These are phyloP conservation scores for Dendrobium catenatum DNA, from an alignment of 106 monocot genomes.

Conservation along the genomic window DNA sequence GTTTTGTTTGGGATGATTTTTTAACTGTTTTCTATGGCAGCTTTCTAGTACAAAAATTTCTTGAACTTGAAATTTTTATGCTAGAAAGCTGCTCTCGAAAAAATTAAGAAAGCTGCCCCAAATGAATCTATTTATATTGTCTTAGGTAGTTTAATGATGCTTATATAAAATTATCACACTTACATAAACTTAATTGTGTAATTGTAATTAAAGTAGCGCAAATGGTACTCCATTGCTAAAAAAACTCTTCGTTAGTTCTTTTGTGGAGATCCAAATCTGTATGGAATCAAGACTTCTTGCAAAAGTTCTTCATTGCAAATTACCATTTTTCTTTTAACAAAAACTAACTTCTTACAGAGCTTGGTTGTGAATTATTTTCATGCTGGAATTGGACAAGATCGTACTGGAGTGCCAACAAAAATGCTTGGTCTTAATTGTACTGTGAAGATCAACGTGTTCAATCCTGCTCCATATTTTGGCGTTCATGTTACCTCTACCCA, in stretches of 20 bases:
- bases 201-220: too few species aligned
- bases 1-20: too few species aligned
- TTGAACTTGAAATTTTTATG: too few species aligned
- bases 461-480: slow-evolving; percentile 1
- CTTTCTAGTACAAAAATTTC: too few species aligned
- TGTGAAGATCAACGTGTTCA: background rate
- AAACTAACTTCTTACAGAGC: background rate
- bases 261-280: background rate
- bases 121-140: too few species aligned
- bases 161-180: too few species aligned
- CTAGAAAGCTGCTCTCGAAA: too few species aligned
- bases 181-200: too few species aligned
- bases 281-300: background rate
- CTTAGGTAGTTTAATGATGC: too few species aligned
- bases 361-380: background rate
- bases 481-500: background rate
- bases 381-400: slow-evolving; percentile 5
- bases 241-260: background rate
- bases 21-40: too few species aligned
- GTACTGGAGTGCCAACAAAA: slow-evolving; percentile 1
- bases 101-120: too few species aligned
- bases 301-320: background rate
- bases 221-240: too few species aligned
- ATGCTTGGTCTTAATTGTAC: background rate
- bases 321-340: background rate